These are phyloP conservation scores for Cornus florida DNA, from an alignment of 148 eudicot species.

Conservation along the genomic window DNA sequence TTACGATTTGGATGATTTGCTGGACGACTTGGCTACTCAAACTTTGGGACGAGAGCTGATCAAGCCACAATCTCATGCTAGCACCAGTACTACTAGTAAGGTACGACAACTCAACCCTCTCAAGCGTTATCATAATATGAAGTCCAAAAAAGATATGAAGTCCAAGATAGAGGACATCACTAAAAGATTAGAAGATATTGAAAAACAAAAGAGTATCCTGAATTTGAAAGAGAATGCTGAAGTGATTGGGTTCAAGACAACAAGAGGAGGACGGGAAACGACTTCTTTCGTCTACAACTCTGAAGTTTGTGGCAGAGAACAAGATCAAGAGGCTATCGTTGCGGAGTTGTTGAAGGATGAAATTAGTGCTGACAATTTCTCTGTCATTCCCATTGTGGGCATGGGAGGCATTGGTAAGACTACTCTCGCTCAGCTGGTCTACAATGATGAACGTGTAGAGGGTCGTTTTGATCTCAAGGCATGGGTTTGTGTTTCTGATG, in stretches of 20 bases:
- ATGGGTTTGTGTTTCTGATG: conserved; percentile 12
- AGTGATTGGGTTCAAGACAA: background rate
- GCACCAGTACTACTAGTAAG: background rate
- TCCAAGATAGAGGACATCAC: conserved; percentile 13
- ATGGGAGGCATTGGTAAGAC: conserved; percentile 31
- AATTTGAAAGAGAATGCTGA: background rate
- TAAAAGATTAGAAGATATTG: conserved; percentile 11
- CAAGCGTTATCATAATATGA: no score
- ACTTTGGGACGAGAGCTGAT: background rate
- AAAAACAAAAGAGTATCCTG: background rate
- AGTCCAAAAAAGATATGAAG: background rate
- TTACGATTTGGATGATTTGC: conserved; percentile 27
- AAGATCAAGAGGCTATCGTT: conserved; percentile 15
- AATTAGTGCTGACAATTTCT: background rate
- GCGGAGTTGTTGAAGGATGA: conserved; percentile 1
- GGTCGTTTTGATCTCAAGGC: conserved; percentile 9
- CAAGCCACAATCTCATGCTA: background rate
- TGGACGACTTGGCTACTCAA: conserved; percentile 24
- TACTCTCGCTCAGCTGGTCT: conserved; percentile 23
- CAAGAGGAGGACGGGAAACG: background rate
- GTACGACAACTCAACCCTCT: background rate
- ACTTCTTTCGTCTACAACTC: conserved; percentile 16
- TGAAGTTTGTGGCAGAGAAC: conserved; percentile 16
- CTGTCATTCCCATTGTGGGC: conserved; percentile 27
- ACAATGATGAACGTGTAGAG: conserved; percentile 9